Base-by-base conservation (phyloP, 2,329 filamentous ascomycete species). In the Colletotrichum cordylinicola region DNA sequence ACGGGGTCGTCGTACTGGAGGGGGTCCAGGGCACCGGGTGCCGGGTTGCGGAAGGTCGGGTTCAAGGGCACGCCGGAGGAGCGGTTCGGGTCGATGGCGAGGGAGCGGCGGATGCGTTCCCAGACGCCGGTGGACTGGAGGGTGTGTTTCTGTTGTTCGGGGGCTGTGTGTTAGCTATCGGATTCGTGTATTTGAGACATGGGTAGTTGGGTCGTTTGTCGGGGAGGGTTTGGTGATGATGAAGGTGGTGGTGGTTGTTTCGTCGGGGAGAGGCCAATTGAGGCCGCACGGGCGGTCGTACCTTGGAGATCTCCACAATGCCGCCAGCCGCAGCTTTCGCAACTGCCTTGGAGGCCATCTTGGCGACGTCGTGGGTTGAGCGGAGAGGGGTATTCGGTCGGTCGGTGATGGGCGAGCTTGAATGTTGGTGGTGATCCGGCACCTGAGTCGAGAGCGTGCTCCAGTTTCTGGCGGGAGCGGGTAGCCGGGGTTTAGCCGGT, bases 61-160 rank as follows among this genome's bases (percentile, higher is more conserved):
- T 98, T 98, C 82, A 99, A 88, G 62, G 97, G 97, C 24, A 99
- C 89, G 85, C 97, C 97, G 82, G 94, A 96, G 79, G 96, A 98
- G 79, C 97, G 96, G 82, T 95, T 92, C 43, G 96, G 91, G 85
- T 98, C 96, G 82, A 99, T 88, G 79, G 95, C 92, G 79, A 98
- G 86, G 80, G 93, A 84, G 80, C 93, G 92, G 84, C 96, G 96
- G 84, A 99, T 88, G 72, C 88, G 88, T 83, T 96, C 96, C 94
- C 95, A 98, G 85, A 98, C 88, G 55, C 97, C 97, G 52, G 90
- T 92, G 67, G 96, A 97, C 84, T 98, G 95, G 78, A 98, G 89
- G 43, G 96, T 98, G 88, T 99, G 96, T 94, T 98, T 98, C 96
- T 99, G 82, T 58, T 43, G 35, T 68, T 72, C 8, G 58, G 29